phyloP scores from a whole-genome alignment of 2,329 filamentous ascomycete genomes.

The Dryadomyces quercus-mongolicae region DNA sequence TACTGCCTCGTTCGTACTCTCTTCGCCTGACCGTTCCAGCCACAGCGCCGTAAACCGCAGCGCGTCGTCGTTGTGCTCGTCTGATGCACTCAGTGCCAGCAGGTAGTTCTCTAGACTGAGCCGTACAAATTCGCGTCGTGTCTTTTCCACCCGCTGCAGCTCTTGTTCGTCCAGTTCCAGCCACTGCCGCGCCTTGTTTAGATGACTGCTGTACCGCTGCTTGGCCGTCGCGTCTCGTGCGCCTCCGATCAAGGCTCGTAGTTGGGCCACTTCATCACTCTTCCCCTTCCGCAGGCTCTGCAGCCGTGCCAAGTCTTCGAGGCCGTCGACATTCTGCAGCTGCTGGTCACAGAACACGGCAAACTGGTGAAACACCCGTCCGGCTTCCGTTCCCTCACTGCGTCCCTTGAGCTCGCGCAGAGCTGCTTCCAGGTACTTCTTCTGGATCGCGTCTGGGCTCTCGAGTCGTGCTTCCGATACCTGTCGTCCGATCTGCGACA shows the following conservation, averaged over 20 bases:
- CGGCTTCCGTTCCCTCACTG: slow-evolving; percentile 58
- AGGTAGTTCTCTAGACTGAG: slow-evolving; percentile 91
- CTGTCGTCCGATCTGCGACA: slow-evolving; percentile 80
- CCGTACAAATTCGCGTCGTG: slow-evolving; percentile 70
- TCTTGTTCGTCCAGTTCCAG: slow-evolving; percentile 83
- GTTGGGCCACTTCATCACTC: slow-evolving; percentile 63
- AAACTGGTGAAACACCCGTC: slow-evolving; percentile 87
- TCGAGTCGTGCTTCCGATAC: slow-evolving; percentile 83
- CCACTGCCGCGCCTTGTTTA: slow-evolving; percentile 72
- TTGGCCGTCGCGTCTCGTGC: slow-evolving; percentile 40
- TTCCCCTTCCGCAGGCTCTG: slow-evolving; percentile 71
- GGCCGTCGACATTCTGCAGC: slow-evolving; percentile 70
- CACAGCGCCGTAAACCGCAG: slow-evolving; percentile 89
- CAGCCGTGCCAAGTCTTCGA: slow-evolving; percentile 75
- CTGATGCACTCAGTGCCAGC: slow-evolving; percentile 69
- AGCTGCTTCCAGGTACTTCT: slow-evolving; percentile 73
- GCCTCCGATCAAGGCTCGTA: slow-evolving; percentile 47
- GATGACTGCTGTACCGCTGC: slow-evolving; percentile 44
- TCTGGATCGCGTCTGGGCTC: slow-evolving; percentile 81
- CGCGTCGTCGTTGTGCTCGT: slow-evolving; percentile 79
- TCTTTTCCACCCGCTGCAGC: slow-evolving; percentile 64
- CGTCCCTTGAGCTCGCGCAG: slow-evolving; percentile 66
- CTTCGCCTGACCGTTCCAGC: slow-evolving; percentile 74
- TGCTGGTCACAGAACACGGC: slow-evolving; percentile 93
- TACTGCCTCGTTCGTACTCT: slow-evolving; percentile 67